A percentile compares a stretch with the other conserved stretches of the same genome.
Evolutionary conservation across 192 early-diverging fungal species (phyloP).

Genomic region (Rhizophagus clarus): DNA sequence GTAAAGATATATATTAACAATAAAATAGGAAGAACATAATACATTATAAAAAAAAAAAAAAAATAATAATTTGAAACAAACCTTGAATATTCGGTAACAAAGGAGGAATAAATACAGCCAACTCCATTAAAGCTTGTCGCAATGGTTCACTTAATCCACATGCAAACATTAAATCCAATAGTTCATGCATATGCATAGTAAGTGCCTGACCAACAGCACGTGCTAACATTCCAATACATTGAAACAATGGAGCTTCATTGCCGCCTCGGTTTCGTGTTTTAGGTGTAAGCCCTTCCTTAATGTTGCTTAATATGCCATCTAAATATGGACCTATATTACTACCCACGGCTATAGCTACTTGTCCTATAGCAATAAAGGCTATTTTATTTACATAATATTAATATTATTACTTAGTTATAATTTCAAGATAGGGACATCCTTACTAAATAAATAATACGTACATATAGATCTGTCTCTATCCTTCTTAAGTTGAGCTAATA

Average conservation of each 20-base stretch:
- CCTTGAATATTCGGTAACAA: constrained; percentile 85
- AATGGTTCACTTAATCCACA: constrained; percentile 82
- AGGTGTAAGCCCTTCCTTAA: constrained; percentile 72
- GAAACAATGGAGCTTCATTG: constrained; percentile 67
- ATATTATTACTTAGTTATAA: not conserved
- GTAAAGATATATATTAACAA: not conserved
- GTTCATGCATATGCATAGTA: constrained; percentile 83
- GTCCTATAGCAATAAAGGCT: constrained; percentile 86
- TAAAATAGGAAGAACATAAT: not conserved
- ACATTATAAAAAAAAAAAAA: not conserved
- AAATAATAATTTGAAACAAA: constrained; percentile 38
- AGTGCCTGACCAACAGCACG: constrained; percentile 88
- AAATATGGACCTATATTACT: constrained; percentile 79
- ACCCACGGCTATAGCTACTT: constrained; percentile 78
- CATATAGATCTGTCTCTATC: constrained; percentile 65
- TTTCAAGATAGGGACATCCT: not conserved
- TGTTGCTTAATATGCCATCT: constrained; percentile 71
- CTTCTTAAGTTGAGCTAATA: constrained; percentile 72
- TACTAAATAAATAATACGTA: constrained; percentile 17
- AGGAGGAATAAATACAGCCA: constrained; percentile 82
- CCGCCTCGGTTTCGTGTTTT: constrained; percentile 66
- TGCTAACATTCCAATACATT: constrained; percentile 88
- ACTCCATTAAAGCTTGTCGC: constrained; percentile 75
- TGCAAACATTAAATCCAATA: constrained; percentile 91
- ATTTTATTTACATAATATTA: too few relatives aligned